Evolutionary conservation across 768 basidiomycete species (phyloP), one percentile per base, ranked within the genome.

Genomic region (Podaxis pistillaris): DNA sequence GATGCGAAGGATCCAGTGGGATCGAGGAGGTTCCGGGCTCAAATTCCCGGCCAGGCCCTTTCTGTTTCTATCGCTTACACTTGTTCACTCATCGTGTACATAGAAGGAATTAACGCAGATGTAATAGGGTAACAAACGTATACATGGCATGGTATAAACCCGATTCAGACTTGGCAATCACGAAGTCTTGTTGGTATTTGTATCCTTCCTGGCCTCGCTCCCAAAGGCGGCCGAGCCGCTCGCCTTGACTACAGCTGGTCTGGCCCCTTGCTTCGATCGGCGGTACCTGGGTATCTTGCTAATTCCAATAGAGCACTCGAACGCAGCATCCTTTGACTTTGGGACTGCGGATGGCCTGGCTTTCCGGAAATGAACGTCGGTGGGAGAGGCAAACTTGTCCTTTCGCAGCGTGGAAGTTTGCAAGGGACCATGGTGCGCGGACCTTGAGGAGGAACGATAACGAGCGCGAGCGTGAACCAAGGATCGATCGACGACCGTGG

Each of bases 21-120:
- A 53, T 84, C 80, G 85, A 86, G 85, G 86, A 88, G 86, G 87
- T 87, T 84, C 85, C 80, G 85, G 85, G 86, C 87, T 88, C 85
- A 86, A 33, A 87, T 86, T 86, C 86, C 85, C 84, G 80, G 85
- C 80, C 78, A 86, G 84, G 86, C 84, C 85, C 80, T 9, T 33
- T 7, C 30, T 33, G 30, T 33, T 33, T 33, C 1, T 33, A 33
- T 33, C 30, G 30, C 30, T 33, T 33, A 33, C 33, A 33, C 33
- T 33, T 7, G 33, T 33, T 33, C 33, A 9, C 33, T 2, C 33
- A 33, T 33, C 33, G 8, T 9, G 33, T 9, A 9, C 33, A 33
- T 3, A 33, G 8, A 33, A 33, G 8, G 2, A 8, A 33, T 33
- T 33, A 33, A 9, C 2, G 8, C 8, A 33, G 9, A 33, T 33